Base-by-base conservation (phyloP, 805 yeast genomes). In the Kuraishia hungarica region DNA sequence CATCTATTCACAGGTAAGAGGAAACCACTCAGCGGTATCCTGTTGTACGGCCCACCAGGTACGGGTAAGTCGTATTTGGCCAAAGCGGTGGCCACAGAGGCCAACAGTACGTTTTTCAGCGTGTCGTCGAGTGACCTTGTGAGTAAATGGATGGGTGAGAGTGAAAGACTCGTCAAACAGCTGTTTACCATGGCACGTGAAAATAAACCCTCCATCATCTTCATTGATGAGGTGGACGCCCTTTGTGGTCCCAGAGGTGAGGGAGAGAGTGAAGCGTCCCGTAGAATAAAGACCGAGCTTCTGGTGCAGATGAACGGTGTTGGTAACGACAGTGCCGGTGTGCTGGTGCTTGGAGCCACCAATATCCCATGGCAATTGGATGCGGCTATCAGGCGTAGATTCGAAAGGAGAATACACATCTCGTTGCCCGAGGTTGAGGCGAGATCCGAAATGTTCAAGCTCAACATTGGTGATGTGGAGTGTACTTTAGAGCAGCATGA, bases 261-360 rank as follows among this genome's bases (percentile, higher is more conserved):
- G 68, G 97, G 97, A 51, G 98, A 93, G 68, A 86, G 96, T 60
- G 99, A 94, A 69, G 98, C 99, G 0, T 84, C 92, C 39, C 81
- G 99, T 66, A 84, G 99, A 74, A 93, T 94, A 64, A 93, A 94
- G 68, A 94, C 99, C 0, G 99, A 94, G 68, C 75, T 94, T 55
- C 78, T 94, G 62, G 98, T 94, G 3, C 99, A 94, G 68, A 94
- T 94, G 99, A 94, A 94, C 70, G 99, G 99, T 63, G 99, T 94
- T 17, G 99, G 99, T 17, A 92, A 90, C 67, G 98, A 94, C 67
- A 75, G 97, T 1, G 78, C 79, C 51, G 99, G 99, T 8, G 97
- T 94, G 1, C 75, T 94, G 39, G 98, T 94, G 0, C 76, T 94
- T 53, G 99, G 99, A 28, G 99, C 99, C 1, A 94, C 99, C 7